A percentile compares a stretch with the other conserved stretches of the same genome.
Evolutionary conservation across 1,284 basidiomycete species (phyloP).

Genomic region (Inonotus obliquus): DNA sequence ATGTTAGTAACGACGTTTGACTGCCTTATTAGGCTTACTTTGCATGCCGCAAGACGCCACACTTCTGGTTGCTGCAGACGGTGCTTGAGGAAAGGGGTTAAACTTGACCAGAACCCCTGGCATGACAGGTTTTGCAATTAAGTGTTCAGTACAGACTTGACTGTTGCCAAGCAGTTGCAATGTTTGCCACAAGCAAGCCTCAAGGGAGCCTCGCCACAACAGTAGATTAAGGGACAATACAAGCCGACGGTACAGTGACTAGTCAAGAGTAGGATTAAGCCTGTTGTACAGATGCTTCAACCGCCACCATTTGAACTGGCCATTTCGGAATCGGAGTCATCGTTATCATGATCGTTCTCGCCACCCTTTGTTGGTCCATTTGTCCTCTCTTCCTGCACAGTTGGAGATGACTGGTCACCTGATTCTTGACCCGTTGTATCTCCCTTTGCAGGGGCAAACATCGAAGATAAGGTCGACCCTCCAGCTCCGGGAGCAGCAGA

Average conservation of each 20-base stretch:
- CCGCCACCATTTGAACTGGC: constrained; percentile 32
- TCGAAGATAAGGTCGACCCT: constrained; percentile 23
- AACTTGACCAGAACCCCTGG: no score
- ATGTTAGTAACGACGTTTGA: neutral
- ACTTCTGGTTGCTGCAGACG: neutral
- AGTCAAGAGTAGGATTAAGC: neutral
- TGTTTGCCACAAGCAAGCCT: no score
- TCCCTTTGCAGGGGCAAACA: constrained; percentile 16
- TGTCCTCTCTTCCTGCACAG: neutral
- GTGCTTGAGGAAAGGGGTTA: no score
- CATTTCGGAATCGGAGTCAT: constrained; percentile 18
- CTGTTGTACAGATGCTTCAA: constrained; percentile 6
- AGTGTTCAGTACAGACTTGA: no score
- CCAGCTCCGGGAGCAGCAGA: constrained; percentile 17
- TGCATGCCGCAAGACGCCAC: neutral
- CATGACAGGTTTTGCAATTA: no score
- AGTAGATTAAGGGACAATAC: no score
- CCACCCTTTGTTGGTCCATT: neutral
- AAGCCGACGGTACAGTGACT: neutral
- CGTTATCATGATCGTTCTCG: constrained; percentile 13
- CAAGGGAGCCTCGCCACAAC: no score
- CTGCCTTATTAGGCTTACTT: neutral
- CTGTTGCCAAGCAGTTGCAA: no score
- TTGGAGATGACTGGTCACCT: neutral
- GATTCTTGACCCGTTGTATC: neutral